Base-by-base conservation (phyloP, 805 yeast genomes). In the Yamadazyma laniorum region DNA sequence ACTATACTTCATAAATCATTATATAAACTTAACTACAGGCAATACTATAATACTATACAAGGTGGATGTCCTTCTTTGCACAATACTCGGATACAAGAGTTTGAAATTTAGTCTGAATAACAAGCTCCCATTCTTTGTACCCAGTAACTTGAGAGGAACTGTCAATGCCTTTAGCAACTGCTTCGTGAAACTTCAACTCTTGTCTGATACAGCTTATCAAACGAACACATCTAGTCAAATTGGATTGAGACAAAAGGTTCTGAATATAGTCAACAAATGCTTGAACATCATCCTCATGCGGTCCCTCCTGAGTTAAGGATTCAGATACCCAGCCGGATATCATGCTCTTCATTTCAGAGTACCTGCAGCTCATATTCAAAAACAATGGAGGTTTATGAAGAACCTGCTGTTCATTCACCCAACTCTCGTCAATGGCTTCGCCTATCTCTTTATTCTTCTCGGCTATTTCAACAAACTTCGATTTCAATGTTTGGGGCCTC, bases 271-370 rank as follows among this genome's bases (percentile, higher is more conserved):
- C 47, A 2, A 37, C 35, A 35, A 63, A 59, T 3, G 49, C 44
- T 2, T 35, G 21, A 0, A 61, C 47, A 42, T 65, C 70, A 21
- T 61, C 66, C 3, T 28, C 31, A 44, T 65, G 70, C 0, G 70
- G 70, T 0, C 70, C 70, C 22, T 48, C 49, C 36, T 63, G 68
- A 3, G 38, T 32, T 15, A 63, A 39, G 0, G 66, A 55, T 33
- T 39, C 40, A 3, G 34, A 15, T 1, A 63, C 44, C 70, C 69
- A 64, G 5, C 55, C 55, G 6, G 43, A 35, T 1, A 64, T 25
- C 30, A 48, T 44, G 3, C 17, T 14, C 16, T 40, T 51, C 37
- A 59, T 40, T 12, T 52, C 54, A 3, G 29, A 14, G 19, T 35
- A 43, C 11, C 42, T 29, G 7, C 37, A 16, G 4, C 13, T n/a